Conservation (phyloP, 306 rosid genomes). For the Sphenostylis stenocarpa region DNA sequence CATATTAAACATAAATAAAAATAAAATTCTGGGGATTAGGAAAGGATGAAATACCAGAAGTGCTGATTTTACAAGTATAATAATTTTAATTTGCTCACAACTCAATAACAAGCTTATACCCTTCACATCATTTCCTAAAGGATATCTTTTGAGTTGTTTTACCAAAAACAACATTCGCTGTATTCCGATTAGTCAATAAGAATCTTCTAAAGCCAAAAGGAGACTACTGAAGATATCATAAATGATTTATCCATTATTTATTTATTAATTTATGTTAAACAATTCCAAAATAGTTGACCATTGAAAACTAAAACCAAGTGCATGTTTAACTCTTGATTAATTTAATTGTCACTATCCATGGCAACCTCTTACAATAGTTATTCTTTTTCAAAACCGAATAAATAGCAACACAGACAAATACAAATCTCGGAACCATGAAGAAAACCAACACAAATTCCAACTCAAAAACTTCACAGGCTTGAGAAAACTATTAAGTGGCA, state of each 20-base stretch:
- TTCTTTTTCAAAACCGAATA: not conserved
- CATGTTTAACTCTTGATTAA: constrained; percentile 10
- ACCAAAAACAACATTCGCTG: constrained; percentile 2
- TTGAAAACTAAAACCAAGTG: constrained; percentile 10
- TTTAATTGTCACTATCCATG: constrained; percentile 13
- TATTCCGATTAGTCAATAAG: not conserved
- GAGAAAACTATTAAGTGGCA: not conserved
- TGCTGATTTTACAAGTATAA: not conserved
- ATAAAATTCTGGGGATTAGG: not conserved
- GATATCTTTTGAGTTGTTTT: constrained; percentile 6
- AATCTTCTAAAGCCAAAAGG: not conserved
- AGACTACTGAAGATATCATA: not conserved
- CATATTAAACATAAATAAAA: not conserved
- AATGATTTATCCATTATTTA: not conserved
- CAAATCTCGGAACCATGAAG: not conserved
- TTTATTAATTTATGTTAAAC: not conserved
- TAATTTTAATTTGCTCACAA: not conserved
- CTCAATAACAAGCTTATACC: not conserved
- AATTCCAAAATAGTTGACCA: not conserved
- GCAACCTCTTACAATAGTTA: not conserved
- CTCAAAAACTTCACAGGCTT: not conserved
- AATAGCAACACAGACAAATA: not conserved
- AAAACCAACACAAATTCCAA: constrained; percentile 13
- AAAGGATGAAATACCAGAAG: not conserved
- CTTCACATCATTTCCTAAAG: not conserved